phyloP scores from a whole-genome alignment of 2,329 filamentous ascomycete species.

The Graphium sp. region DNA sequence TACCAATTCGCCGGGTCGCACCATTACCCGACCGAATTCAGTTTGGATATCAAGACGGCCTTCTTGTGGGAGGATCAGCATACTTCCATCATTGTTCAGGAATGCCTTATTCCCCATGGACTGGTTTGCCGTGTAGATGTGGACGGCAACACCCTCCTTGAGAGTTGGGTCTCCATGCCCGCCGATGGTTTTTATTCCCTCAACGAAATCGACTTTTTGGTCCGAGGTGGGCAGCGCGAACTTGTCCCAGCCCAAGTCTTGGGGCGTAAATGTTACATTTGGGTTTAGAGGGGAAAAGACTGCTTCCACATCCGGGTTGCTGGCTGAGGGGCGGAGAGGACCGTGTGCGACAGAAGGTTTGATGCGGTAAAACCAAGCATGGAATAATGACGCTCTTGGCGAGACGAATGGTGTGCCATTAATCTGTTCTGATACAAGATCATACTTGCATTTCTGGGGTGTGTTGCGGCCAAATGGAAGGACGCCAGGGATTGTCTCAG shows the following conservation, averaged over 20 bases:
- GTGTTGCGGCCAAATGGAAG: conserved; percentile 25
- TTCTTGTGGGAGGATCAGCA: conserved; percentile 47
- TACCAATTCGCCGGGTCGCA: conserved; percentile 48
- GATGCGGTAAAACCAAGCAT: conserved; percentile 17
- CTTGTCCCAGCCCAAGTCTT: conserved; percentile 29
- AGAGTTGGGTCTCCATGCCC: conserved; percentile 31
- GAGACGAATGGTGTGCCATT: conserved; percentile 20
- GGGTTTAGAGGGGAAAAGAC: conserved; percentile 30
- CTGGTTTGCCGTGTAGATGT: conserved; percentile 27
- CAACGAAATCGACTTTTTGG: conserved; percentile 20
- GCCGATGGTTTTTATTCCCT: conserved; percentile 28
- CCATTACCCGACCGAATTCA: conserved; percentile 45
- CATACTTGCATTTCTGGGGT: conserved; percentile 22
- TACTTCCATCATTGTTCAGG: conserved; percentile 46
- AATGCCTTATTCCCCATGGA: conserved; percentile 27
- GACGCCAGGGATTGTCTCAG: conserved; percentile 24
- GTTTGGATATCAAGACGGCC: conserved; percentile 51
- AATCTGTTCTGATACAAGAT: conserved; percentile 27
- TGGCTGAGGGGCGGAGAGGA: conserved; percentile 7
- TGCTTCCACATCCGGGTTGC: conserved; percentile 17
- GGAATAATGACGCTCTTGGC: conserved; percentile 11
- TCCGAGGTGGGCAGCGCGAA: conserved; percentile 10
- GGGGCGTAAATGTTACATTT: conserved; percentile 23
- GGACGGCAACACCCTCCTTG: conserved; percentile 27
- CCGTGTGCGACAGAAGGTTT: conserved; percentile 15